These are phyloP conservation scores for Quillaja saponaria DNA, from an alignment of 306 rosid genomes.

Conservation along the genomic window DNA sequence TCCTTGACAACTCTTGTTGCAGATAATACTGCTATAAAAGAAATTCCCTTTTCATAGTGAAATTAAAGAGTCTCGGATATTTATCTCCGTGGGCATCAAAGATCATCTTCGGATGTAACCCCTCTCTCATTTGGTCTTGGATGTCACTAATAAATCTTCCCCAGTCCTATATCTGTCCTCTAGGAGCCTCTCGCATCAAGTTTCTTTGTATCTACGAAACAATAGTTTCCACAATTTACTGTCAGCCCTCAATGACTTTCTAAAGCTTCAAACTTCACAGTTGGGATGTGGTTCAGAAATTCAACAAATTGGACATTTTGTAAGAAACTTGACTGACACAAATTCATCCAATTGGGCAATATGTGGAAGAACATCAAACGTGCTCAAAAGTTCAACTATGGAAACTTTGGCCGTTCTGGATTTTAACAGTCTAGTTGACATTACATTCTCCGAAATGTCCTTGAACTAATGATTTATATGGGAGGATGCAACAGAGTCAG, in stretches of 20 bases:
- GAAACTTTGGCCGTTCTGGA: too few relatives aligned
- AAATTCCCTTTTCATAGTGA: constrained; percentile 29
- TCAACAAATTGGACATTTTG: too few relatives aligned
- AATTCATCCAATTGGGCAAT: too few relatives aligned
- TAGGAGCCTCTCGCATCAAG: too few relatives aligned
- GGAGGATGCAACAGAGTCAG: constrained; percentile 26
- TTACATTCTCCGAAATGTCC: constrained; percentile 27
- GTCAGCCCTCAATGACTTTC: too few relatives aligned
- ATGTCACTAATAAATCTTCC: constrained; percentile 29
- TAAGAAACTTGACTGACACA: too few relatives aligned
- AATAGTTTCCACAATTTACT: too few relatives aligned
- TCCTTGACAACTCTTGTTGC: constrained; percentile 45
- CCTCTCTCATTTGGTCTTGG: constrained; percentile 35
- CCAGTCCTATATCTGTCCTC: neutral
- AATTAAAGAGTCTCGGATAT: constrained; percentile 21
- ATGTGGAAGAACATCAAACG: constrained; percentile 6
- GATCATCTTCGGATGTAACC: constrained; percentile 27
- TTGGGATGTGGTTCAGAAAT: too few relatives aligned
- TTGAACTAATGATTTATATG: neutral
- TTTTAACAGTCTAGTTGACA: neutral
- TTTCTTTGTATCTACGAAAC: too few relatives aligned
- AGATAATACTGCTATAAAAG: constrained; percentile 37
- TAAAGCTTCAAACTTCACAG: too few relatives aligned
- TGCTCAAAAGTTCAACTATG: neutral
- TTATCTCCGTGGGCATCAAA: constrained; percentile 40